A percentile compares a stretch with the other conserved stretches of the same genome.
Evolutionary conservation across 352 stramenopile species (phyloP).

Genomic region (Pythium volutum): DNA sequence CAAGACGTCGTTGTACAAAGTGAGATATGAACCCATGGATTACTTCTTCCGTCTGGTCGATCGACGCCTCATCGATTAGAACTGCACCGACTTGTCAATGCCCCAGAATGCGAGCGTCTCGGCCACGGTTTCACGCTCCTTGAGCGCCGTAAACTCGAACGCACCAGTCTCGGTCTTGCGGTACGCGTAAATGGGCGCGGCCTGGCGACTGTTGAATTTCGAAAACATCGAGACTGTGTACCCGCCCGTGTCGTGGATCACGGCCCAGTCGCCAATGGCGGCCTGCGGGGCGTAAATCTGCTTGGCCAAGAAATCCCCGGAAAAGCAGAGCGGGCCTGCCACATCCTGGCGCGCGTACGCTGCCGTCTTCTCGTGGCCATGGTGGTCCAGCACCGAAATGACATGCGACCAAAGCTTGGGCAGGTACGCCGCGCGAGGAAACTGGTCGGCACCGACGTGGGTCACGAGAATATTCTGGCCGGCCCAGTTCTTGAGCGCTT

Average conservation of each 20-base stretch:
- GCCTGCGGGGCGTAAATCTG: slow-evolving; percentile 71
- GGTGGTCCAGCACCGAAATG: slow-evolving; percentile 60
- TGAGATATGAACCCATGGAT: no score
- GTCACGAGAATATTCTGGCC: slow-evolving; percentile 79
- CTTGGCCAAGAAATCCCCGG: slow-evolving; percentile 87
- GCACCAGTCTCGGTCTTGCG: slow-evolving; percentile 13
- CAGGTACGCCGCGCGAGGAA: slow-evolving; percentile 86
- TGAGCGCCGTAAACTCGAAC: slow-evolving; percentile 58
- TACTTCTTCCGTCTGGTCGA: not conserved
- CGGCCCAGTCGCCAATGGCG: slow-evolving; percentile 66
- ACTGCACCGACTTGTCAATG: slow-evolving; percentile 39
- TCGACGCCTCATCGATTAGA: slow-evolving; percentile 17
- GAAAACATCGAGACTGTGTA: slow-evolving; percentile 89
- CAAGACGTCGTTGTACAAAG: no score
- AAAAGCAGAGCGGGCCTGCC: slow-evolving; percentile 91
- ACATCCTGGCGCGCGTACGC: slow-evolving; percentile 76
- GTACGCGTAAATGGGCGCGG: slow-evolving; percentile 70
- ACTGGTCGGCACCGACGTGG: slow-evolving; percentile 90
- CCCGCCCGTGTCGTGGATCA: slow-evolving; percentile 86
- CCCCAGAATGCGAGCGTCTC: slow-evolving; percentile 75
- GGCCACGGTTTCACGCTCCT: slow-evolving; percentile 60
- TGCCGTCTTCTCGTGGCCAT: slow-evolving; percentile 47
- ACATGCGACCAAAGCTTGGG: slow-evolving; percentile 82
- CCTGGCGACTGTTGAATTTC: slow-evolving; percentile 86
- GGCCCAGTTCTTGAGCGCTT: slow-evolving; percentile 86